Evolutionary conservation across 176 grass and related monocot genomes (phyloP), one percentile per base, ranked within the genome.

Genomic region (Zoysia japonica): DNA sequence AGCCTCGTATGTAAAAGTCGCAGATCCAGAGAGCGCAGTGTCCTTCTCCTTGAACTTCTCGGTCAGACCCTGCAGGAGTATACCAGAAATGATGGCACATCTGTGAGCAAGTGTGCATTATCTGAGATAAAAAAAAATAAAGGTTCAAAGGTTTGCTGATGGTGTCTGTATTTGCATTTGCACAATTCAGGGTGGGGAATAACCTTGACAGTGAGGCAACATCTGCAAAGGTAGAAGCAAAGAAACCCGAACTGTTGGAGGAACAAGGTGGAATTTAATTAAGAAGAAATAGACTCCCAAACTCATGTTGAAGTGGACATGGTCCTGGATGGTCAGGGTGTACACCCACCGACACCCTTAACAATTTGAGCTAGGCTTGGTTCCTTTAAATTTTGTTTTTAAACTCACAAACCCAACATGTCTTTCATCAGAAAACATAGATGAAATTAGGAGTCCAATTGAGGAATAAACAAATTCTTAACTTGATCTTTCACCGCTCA

Each of bases 11-110:
- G 83, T 90, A 19, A 97, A 97, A 79, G 87, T 92, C 2, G 94
- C 89, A 60, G 89, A 97, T 0, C 94, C 94, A 2, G 94, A 86
- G 65, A 67, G 92, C 0, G 52, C 50, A 28, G 77, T 88, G 51
- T 94, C 94, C 59, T 94, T 97, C 48, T 97, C 94, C 82, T 97
- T 97, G 74, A 97, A 97, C 77, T 94, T 98, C 69, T 98, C 95
- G 2, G 92, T 98, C 84, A 98, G 90, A 16, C 95, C 95, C 95
- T 98, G 90, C 49, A 46, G 76, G 41, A 69, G 39, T 76, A 45
- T 57, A 73, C 15, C 15, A 63, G 2, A 64, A 64, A 39, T 64
- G 4, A 78, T 28, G 28, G 12, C 5, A 82, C 9, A 9, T 11
- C 10, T 5, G 1, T 1, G 20, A 12, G 36, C 9, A 11, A 10